Percentiles rank a stretch among this genome's conserved stretches.
phyloP scores from a whole-genome alignment of 2,329 filamentous ascomycete species.

The Chaetomium sp. region DNA sequence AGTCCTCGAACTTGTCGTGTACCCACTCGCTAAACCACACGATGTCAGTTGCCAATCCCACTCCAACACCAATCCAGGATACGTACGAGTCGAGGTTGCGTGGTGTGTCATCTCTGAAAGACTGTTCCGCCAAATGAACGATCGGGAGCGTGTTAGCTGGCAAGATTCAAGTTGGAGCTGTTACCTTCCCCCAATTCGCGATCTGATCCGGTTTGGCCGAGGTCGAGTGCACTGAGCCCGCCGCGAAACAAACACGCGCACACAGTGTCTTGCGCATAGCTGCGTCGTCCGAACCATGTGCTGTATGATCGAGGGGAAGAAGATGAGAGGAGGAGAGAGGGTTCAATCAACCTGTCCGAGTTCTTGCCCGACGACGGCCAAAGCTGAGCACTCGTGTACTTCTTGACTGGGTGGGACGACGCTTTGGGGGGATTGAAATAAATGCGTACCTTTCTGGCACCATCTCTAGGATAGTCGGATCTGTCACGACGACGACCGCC shows the following conservation, averaged over 20 bases:
- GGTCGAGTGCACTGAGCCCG: conserved; percentile 38
- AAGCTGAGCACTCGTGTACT: conserved; percentile 19
- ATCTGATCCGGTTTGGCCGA: conserved; percentile 33
- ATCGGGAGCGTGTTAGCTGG: conserved; percentile 48
- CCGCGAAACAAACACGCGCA: conserved; percentile 21
- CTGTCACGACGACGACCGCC: conserved; percentile 39
- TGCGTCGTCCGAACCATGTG: conserved; percentile 34
- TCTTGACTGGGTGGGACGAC: not conserved
- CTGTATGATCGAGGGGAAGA: conserved; percentile 32
- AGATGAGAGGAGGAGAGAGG: conserved; percentile 37
- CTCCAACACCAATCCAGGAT: not conserved
- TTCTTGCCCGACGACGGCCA: conserved; percentile 16
- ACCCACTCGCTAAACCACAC: conserved; percentile 75
- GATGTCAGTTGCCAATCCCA: conserved; percentile 33
- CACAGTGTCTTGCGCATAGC: conserved; percentile 28
- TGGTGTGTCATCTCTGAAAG: conserved; percentile 61
- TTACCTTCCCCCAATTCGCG: conserved; percentile 39
- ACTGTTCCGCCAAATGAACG: conserved; percentile 53
- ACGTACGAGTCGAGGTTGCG: conserved; percentile 72
- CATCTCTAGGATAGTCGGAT: conserved; percentile 70
- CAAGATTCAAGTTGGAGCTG: conserved; percentile 42
- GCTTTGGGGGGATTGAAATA: conserved; percentile 5
- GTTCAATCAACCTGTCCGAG: conserved; percentile 34
- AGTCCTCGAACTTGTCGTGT: conserved; percentile 84
- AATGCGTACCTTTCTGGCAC: conserved; percentile 78